Evolutionary conservation across 176 grass and related monocot species (phyloP), one percentile per base, ranked within the genome.

Genomic region (Areca catechu): DNA sequence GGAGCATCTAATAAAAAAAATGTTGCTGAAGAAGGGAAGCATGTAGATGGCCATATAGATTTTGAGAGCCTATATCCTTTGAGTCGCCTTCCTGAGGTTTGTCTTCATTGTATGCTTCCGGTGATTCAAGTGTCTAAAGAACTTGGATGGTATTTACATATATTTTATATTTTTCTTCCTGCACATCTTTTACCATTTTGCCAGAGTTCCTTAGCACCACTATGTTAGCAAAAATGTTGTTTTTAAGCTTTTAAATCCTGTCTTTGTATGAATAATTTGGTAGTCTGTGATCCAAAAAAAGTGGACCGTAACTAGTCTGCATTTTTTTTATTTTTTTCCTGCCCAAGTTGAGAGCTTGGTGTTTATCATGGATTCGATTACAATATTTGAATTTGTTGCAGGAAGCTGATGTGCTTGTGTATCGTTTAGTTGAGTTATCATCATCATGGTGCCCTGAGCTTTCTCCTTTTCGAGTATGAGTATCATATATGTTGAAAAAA

Each of bases 361-460:
- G 34, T 43, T 43, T 43, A 43, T 43, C 34, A 43, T 43, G 34
- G 34, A 43, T 43, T 43, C 5, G 1, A 14, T 43, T 9, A 43
- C 7, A 1, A 34, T 7, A 7, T 60, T 7, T 27, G 56, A 56
- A 22, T 65, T 1, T 22, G 65, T 74, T 74, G 56, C 74, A 97
- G 93, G 87, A 83, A 80, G 87, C 86, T 52, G 93, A 97, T 73
- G 19, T 85, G 25, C 74, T 97, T 71, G 93, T 65, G 0, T 97
- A 97, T 73, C 83, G 78, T 54, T 67, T 91, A 51, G 81, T 97
- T 70, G 87, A 91, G 66, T 76, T 97, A 57, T 91, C 93, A 66
- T 75, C 80, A 24, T 75, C 76, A 15, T 97, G 81, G 83, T 91
- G 93, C 68, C 93, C 93, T 5, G 93, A 97, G 61, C 69, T 97